These are phyloP conservation scores for Xerocomus spinulosus DNA, from an alignment of 768 basidiomycete genomes.

Conservation along the genomic window DNA sequence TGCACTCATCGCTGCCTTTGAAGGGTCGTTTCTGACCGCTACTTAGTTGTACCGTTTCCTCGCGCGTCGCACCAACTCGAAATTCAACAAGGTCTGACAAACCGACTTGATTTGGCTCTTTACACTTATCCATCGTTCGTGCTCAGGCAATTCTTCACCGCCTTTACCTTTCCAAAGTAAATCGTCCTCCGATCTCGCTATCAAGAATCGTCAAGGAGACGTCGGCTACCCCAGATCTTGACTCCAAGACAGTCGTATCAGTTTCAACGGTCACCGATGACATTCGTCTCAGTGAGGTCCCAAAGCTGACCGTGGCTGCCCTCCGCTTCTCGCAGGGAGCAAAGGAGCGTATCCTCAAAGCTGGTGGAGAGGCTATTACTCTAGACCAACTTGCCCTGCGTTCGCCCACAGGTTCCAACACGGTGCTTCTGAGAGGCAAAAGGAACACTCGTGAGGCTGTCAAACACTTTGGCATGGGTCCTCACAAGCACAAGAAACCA, in stretches of 20 bases:
- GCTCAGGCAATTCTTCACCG: constrained; percentile 86
- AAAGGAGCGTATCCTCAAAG: constrained; percentile 90
- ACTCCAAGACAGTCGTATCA: constrained; percentile 80
- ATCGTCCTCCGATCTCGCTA: constrained; percentile 94
- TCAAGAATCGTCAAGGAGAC: constrained; percentile 90
- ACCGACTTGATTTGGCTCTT: background rate
- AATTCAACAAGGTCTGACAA: constrained; percentile 82
- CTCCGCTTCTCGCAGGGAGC: constrained; percentile 92
- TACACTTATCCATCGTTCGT: constrained; percentile 17
- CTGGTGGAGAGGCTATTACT: constrained; percentile 92
- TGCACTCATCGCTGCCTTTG: constrained; percentile 15
- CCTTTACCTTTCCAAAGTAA: constrained; percentile 95
- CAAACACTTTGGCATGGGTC: constrained; percentile 98
- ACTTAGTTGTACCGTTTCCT: constrained; percentile 95
- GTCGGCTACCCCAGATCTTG: constrained; percentile 53
- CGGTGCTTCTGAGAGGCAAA: constrained; percentile 87
- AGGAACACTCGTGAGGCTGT: constrained; percentile 91
- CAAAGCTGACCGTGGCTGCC: constrained; percentile 90
- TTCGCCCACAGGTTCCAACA: constrained; percentile 93
- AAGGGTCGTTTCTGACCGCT: constrained; percentile 6
- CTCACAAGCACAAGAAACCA: constrained; percentile 98
- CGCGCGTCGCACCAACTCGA: constrained; percentile 91
- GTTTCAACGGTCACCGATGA: constrained; percentile 97
- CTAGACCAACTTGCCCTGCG: constrained; percentile 95
- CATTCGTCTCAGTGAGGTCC: constrained; percentile 76